Conservation (phyloP, 2,329 filamentous ascomycete species). For the Epichloe baconii region DNA sequence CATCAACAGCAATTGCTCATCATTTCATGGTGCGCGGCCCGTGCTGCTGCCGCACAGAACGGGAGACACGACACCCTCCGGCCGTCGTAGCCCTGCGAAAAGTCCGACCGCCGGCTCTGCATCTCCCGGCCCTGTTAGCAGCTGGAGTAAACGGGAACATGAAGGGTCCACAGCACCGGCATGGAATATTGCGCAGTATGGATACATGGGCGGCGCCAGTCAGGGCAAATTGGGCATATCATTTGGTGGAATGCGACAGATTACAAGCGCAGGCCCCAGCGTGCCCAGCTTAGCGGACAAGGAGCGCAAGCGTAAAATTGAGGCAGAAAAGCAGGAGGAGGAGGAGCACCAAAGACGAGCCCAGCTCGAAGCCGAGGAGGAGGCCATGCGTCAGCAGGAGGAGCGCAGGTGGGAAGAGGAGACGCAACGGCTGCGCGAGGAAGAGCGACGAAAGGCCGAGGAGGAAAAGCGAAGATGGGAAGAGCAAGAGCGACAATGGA, state of each 20-base stretch:
- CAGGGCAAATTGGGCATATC: conserved; percentile 90
- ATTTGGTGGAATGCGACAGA: conserved; percentile 84
- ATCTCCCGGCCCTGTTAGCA: conserved; percentile 53
- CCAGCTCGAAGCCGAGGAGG: conserved; percentile 44
- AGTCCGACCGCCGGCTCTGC: conserved; percentile 35
- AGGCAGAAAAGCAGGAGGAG: conserved; percentile 48
- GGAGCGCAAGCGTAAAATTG: conserved; percentile 51
- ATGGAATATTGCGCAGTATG: conserved; percentile 98
- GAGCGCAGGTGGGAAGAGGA: conserved; percentile 56
- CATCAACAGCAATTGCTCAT: conserved; percentile 46
- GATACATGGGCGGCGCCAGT: conserved; percentile 94
- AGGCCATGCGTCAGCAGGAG: conserved; percentile 47
- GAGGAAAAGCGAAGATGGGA: conserved; percentile 64
- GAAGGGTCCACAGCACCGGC: conserved; percentile 73
- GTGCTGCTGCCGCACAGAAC: conserved; percentile 33
- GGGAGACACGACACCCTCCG: conserved; percentile 36
- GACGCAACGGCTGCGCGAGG: conserved; percentile 43
- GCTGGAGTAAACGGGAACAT: conserved; percentile 79
- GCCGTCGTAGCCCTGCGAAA: conserved; percentile 50
- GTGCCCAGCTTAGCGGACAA: conserved; percentile 79
- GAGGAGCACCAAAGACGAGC: conserved; percentile 33
- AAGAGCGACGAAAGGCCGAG: conserved; percentile 47
- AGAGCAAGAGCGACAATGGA: conserved; percentile 65
- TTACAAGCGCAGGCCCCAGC: conserved; percentile 66
- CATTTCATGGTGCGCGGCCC: conserved; percentile 28